Evolutionary conservation across 306 rosid species (phyloP).

Genomic region (Glycine soja): DNA sequence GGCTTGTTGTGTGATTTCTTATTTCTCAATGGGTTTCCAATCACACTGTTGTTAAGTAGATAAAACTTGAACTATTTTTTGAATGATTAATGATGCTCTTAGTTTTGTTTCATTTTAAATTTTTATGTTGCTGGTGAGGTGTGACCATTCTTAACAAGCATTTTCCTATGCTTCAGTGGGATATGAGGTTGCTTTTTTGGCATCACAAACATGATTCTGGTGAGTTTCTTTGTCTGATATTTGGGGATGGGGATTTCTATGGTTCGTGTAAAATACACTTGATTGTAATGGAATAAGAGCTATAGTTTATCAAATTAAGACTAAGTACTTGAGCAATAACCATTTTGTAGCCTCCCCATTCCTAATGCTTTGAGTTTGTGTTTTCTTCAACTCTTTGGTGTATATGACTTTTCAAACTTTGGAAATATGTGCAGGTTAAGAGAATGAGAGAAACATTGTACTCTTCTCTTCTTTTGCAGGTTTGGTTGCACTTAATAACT

Average conservation of each 20-base stretch:
- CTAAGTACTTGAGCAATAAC: too few relatives aligned
- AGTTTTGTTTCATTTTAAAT: conserved; percentile 38
- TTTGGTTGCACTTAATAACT: conserved; percentile 49
- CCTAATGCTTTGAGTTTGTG: conserved; percentile 22
- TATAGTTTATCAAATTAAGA: too few relatives aligned
- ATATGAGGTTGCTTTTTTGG: conserved; percentile 90
- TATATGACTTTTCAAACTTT: conserved; percentile 21
- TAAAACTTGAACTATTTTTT: too few relatives aligned
- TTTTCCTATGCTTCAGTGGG: conserved; percentile 77
- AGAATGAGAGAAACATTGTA: conserved; percentile 93
- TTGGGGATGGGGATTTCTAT: too few relatives aligned
- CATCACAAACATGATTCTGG: conserved; percentile 93
- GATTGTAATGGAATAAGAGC: too few relatives aligned
- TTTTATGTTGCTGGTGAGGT: conserved; percentile 35
- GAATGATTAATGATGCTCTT: too few relatives aligned
- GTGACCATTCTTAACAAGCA: conserved; percentile 45
- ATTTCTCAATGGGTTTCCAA: too few relatives aligned
- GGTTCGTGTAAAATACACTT: too few relatives aligned
- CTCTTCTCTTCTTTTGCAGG: conserved; percentile 93
- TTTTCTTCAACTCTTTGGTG: conserved; percentile 13
- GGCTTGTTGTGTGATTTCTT: not conserved
- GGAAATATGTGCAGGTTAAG: too few relatives aligned
- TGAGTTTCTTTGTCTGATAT: conserved; percentile 54
- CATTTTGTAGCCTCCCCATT: conserved; percentile 6
- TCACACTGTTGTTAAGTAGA: too few relatives aligned